Evolutionary conservation across 2,329 filamentous ascomycete species (phyloP).

Genomic region (Xylaria sp.): DNA sequence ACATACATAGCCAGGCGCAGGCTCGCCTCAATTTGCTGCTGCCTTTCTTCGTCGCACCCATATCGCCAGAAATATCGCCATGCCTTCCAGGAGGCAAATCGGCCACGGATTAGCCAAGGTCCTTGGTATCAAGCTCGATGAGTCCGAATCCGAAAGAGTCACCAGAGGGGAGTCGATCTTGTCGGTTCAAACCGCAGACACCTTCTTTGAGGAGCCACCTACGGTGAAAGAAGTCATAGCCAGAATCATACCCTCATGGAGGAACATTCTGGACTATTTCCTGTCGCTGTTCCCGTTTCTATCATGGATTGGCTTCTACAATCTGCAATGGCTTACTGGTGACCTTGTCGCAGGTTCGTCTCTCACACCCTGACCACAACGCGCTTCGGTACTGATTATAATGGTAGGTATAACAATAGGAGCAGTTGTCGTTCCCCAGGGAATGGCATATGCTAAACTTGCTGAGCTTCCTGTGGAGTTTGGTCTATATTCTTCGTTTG

Average conservation of each 20-base stretch:
- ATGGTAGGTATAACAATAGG: constrained; percentile 63
- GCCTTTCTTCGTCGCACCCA: constrained; percentile 11
- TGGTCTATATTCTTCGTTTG: constrained; percentile 94
- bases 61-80: constrained; percentile 40
- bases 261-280: constrained; percentile 69
- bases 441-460: constrained; percentile 92
- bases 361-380: constrained; percentile 22
- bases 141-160: constrained; percentile 73
- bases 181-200: constrained; percentile 77
- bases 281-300: constrained; percentile 85
- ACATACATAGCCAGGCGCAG: constrained; percentile 29
- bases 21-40: constrained; percentile 14
- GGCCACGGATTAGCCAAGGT: constrained; percentile 81
- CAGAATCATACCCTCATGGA: constrained; percentile 68
- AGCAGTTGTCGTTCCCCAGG: constrained; percentile 87
- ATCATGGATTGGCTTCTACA: constrained; percentile 91
- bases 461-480: constrained; percentile 84
- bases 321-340: constrained; percentile 86
- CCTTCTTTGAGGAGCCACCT: constrained; percentile 85
- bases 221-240: constrained; percentile 77
- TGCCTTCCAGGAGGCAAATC: constrained; percentile 64
- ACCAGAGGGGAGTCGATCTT: constrained; percentile 83
- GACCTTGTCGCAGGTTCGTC: constrained; percentile 85
- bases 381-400: constrained; percentile 38
- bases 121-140: constrained; percentile 83